Percentiles rank a stretch among this genome's conserved stretches.
Evolutionary conservation across 1,284 basidiomycete species (phyloP).

Genomic region (Athelia sp.): DNA sequence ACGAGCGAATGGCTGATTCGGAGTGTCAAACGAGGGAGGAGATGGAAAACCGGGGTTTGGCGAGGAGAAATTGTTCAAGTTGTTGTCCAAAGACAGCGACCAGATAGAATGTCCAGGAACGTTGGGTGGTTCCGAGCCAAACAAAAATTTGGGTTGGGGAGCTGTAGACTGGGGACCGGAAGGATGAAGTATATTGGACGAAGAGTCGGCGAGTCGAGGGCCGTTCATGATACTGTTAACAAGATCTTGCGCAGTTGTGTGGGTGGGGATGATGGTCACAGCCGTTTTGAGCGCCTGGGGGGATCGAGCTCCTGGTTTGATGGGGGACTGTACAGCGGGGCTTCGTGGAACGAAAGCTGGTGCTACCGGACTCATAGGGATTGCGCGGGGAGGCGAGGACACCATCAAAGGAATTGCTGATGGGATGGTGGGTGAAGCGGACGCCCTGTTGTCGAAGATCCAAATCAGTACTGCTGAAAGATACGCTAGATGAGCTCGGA

Average conservation of each 20-base stretch:
- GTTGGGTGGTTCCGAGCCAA: conserved; percentile 34
- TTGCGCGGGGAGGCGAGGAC: not conserved
- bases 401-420: conserved; percentile 10
- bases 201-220: conserved; percentile 11
- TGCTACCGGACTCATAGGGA: conserved; percentile 5
- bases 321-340: conserved; percentile 12
- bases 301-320: conserved; percentile 10
- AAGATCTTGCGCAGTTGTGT: conserved; percentile 59
- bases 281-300: conserved; percentile 5
- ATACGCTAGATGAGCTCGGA: conserved; percentile 14
- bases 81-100: conserved; percentile 46
- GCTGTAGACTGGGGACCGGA: conserved; percentile 24
- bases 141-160: conserved; percentile 34
- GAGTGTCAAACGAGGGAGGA: conserved; percentile 17
- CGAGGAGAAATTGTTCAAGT: conserved; percentile 27
- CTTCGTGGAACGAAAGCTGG: not conserved
- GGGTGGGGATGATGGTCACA: conserved; percentile 11
- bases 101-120: conserved; percentile 45
- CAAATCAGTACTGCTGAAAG: not conserved
- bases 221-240: conserved; percentile 49
- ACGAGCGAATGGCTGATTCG: conserved; percentile 19
- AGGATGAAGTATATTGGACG: conserved; percentile 13
- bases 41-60: conserved; percentile 6
- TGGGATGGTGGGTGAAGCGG: conserved; percentile 23
- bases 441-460: conserved; percentile 5